Base-by-base conservation (phyloP, 352 stramenopile species). In the Chrysophaeum taylorii region DNA sequence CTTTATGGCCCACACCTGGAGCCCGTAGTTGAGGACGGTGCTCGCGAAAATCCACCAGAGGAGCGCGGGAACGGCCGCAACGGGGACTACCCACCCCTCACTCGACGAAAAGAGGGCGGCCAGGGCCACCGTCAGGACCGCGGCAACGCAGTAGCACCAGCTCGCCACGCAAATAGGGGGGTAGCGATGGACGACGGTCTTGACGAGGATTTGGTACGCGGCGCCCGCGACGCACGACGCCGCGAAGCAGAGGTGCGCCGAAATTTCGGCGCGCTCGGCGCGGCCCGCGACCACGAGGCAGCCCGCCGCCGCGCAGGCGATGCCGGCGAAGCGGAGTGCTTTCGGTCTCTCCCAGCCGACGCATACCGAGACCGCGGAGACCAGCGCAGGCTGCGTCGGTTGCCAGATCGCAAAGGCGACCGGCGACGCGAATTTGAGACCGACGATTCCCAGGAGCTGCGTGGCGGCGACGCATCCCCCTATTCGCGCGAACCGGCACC, bases 381-480 rank as follows among this genome's bases (percentile, higher is more conserved):
- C 57, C 18, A 66, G 1, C 15, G 27, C 35, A 36, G 57, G 57
- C 57, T 66, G 57, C 35, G 57, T 35, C 33, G 57, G 57, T 36
- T 66, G 57, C 31, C 31, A 66, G 35, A 66, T 27, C 14, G 33
- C 35, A 35, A 66, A 66, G 18, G 33, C 33, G 12, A 35, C 12
- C 5, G 57, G 33, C 33, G 57, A 23, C 14, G 57, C 23, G 31
- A 66, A n/a, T 25, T 66, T 66, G 31, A 66, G 31, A 21, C 57
- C 57, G 2, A 66, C 57, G 36, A 66, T 42, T 5, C 12, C 31
- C 2, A 66, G 35, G 12, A 66, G 33, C 57, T 66, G 57, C 57
- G 27, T 66, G 12, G 15, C 57, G 57, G 33, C 9, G 33, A 35
- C 57, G 35, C 31, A 66, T 9, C 9, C 31, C 12, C 57, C 57